Conservation (phyloP, 2,329 filamentous ascomycete species). For the Arthroderma sp. region DNA sequence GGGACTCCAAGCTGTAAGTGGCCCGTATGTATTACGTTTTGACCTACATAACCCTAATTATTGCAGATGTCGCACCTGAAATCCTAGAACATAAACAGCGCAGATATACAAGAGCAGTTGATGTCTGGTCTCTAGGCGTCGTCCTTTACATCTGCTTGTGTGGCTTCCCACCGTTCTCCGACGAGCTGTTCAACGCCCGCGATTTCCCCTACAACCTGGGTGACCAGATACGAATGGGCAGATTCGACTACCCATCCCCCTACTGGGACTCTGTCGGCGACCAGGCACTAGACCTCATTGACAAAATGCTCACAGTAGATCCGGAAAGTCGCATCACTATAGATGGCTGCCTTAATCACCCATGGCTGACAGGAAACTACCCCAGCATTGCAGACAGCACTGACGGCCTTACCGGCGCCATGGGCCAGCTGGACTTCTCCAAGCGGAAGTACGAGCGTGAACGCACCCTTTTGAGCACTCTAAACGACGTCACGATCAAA, state of each 20-base stretch:
- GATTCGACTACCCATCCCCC: slow-evolving; percentile 88
- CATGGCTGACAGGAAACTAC: slow-evolving; percentile 60
- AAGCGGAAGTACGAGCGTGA: slow-evolving; percentile 68
- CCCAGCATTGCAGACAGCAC: slow-evolving; percentile 69
- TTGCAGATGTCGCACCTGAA: slow-evolving; percentile 73
- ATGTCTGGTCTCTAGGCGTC: slow-evolving; percentile 94
- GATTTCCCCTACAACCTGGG: slow-evolving; percentile 78
- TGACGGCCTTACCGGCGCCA: slow-evolving; percentile 77
- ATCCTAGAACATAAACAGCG: slow-evolving; percentile 72
- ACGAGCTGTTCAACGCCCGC: slow-evolving; percentile 61
- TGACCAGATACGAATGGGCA: slow-evolving; percentile 77
- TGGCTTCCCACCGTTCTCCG: slow-evolving; percentile 92
- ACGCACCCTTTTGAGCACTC: slow-evolving; percentile 67
- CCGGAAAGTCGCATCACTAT: slow-evolving; percentile 72
- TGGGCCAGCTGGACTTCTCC: slow-evolving; percentile 69
- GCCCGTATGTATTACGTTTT: background rate
- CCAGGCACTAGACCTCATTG: slow-evolving; percentile 80
- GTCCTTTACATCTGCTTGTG: slow-evolving; percentile 95
- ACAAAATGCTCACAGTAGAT: slow-evolving; percentile 84
- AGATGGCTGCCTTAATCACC: slow-evolving; percentile 80
- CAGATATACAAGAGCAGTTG: slow-evolving; percentile 87
- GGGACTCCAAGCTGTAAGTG: slow-evolving; percentile 75
- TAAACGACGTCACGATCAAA: slow-evolving; percentile 60
- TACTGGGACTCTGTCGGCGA: slow-evolving; percentile 90
- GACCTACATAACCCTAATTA: slow-evolving; percentile 2